Base-by-base conservation (phyloP, 176 grass and related monocot species). In the Aechmea fasciata region DNA sequence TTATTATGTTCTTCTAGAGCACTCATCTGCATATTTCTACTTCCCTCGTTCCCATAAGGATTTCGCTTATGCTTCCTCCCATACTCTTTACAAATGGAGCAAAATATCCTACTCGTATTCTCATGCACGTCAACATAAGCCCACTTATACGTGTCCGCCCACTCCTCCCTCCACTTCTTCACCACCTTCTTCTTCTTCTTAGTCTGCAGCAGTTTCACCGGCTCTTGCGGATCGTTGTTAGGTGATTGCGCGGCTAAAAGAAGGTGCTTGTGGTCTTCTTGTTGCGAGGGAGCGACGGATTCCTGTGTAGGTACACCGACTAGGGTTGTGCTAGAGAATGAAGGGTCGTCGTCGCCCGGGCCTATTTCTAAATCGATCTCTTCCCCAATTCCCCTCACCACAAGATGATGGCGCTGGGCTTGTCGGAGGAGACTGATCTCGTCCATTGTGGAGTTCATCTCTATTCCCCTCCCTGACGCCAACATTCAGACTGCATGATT, bases 21-120 rank as follows among this genome's bases (percentile, higher is more conserved):
- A 59, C 95, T 99, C 95, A 99, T 99, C 83, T 99, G 95, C 95
- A 99, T 99, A 78, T 99, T 99, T 82, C 84, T 92, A 84, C 94
- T 99, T 67, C 94, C 94, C 74, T 99, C 94, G 47, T 99, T 93
- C 6, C 94, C 94, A 62, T 99, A 99, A 24, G 94, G 94, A 65
- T 99, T 99, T 81, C 90, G 81, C 63, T 90, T 81, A 70, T 99
- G 90, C 77, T 99, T 99, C 76, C 94, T 86, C 12, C 94, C 94
- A 15, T 90, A 99, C 71, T 93, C 90, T 84, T 85, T 99, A 86
- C 94, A 99, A 28, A 99, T 78, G 1, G 94, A 90, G 79, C 94
- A 99, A 81, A 93, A 99, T 75, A 99, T 88, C 61, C 90, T 87
- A 77, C 77, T 83, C 66, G 87, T 99, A 75, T 69, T 83, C 49